Evolutionary conservation across 2,329 filamentous ascomycete species (phyloP).

Genomic region (Fusarium nelsonii): DNA sequence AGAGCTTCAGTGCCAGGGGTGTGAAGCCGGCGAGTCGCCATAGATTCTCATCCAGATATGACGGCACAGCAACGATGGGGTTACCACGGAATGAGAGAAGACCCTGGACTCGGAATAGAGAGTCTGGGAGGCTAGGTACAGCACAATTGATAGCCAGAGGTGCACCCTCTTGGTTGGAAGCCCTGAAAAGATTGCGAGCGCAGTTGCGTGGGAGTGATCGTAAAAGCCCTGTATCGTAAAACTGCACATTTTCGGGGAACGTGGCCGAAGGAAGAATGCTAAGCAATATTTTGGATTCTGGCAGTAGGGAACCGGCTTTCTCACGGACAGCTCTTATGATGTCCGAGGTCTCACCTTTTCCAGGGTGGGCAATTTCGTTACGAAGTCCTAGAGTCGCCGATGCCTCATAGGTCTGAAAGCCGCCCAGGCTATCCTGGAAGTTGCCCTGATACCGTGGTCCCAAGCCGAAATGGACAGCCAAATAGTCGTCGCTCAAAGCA

Average conservation of each 20-base stretch:
- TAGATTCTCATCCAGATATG: constrained; percentile 88
- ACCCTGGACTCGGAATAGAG: constrained; percentile 83
- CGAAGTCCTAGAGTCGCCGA: constrained; percentile 91
- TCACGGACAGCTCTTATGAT: constrained; percentile 89
- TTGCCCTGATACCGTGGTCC: constrained; percentile 94
- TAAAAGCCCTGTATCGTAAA: constrained; percentile 81
- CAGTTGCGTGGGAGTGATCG: constrained; percentile 81
- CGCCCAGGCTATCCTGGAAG: constrained; percentile 94
- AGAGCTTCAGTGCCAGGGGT: constrained; percentile 83
- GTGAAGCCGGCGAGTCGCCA: constrained; percentile 96
- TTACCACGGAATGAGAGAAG: constrained; percentile 85
- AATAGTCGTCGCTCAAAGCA: constrained; percentile 87
- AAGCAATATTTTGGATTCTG: constrained; percentile 83
- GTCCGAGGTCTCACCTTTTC: constrained; percentile 90
- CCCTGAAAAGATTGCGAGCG: constrained; percentile 67
- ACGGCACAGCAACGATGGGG: constrained; percentile 83
- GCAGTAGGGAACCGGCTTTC: constrained; percentile 84
- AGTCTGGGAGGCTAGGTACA: constrained; percentile 88
- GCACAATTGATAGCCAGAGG: constrained; percentile 90
- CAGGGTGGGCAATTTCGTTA: constrained; percentile 90
- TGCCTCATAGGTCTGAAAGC: constrained; percentile 95
- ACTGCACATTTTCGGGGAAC: constrained; percentile 83
- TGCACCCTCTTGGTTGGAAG: constrained; percentile 66
- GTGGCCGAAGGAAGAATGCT: constrained; percentile 86
- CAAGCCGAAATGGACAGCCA: constrained; percentile 90